phyloP scores from a whole-genome alignment of 139 green algal species.

The Monoraphidium neglectum region DNA sequence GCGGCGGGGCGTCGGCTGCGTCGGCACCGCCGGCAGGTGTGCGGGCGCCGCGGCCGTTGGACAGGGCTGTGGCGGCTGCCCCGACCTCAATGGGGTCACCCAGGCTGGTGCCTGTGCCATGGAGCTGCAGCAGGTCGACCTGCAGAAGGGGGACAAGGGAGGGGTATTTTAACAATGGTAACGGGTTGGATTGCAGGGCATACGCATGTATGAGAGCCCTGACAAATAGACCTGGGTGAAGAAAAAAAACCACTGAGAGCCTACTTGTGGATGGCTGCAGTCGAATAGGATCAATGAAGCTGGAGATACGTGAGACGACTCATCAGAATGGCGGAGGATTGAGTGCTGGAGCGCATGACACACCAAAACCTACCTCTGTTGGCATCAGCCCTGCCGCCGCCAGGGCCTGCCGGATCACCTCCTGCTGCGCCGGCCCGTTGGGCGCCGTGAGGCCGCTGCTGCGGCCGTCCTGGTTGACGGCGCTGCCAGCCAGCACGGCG shows the following conservation, averaged over 20 bases:
- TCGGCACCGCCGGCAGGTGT: too few relatives aligned
- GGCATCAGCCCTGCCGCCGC: conserved; percentile 21
- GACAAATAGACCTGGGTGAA: too few relatives aligned
- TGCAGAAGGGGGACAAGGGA: neutral
- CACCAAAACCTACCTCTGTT: conserved; percentile 34
- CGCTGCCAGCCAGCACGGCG: conserved; percentile 55
- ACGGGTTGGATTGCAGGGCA: too few relatives aligned
- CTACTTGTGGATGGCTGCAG: too few relatives aligned
- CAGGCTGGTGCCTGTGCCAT: conserved; percentile 71
- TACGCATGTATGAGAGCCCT: too few relatives aligned
- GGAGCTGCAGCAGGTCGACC: conserved; percentile 64
- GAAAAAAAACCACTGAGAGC: too few relatives aligned
- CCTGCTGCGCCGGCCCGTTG: conserved; percentile 87
- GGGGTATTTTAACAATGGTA: too few relatives aligned
- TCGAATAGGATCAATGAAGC: too few relatives aligned
- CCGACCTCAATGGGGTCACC: conserved; percentile 90
- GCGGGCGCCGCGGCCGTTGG: neutral
- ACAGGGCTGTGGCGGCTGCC: conserved; percentile 50
- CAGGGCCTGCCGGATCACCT: conserved; percentile 65
- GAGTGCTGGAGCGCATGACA: conserved; percentile 30
- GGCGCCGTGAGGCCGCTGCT: conserved; percentile 86
- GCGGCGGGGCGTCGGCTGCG: neutral
- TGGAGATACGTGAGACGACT: too few relatives aligned
- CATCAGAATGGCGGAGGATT: too few relatives aligned
- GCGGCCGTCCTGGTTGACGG: conserved; percentile 90